These are phyloP conservation scores for Teunomyces kruisii DNA, from an alignment of 805 yeast genomes.

Conservation along the genomic window DNA sequence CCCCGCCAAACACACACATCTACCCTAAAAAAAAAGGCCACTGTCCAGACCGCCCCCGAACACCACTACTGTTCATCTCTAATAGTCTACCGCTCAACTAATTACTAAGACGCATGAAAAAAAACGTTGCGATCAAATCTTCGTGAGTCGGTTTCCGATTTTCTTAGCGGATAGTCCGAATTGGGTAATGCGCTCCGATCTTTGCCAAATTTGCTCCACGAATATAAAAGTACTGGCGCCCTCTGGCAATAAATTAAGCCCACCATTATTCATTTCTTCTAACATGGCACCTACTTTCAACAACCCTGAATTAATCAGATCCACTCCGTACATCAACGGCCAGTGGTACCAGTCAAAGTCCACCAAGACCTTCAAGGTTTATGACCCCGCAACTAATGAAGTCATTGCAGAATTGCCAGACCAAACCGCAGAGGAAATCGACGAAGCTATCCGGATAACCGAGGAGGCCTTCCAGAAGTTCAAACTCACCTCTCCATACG, in stretches of 20 bases:
- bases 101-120: too few species aligned
- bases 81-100: too few species aligned
- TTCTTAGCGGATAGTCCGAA: slow-evolving; percentile 1
- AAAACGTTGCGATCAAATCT: too few species aligned
- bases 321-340: slow-evolving; percentile 39
- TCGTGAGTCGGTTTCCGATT: not conserved
- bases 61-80: too few species aligned
- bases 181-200: slow-evolving; percentile 6
- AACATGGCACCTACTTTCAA: slow-evolving; percentile 24
- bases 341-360: slow-evolving; percentile 39
- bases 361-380: slow-evolving; percentile 35
- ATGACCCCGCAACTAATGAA: slow-evolving; percentile 42
- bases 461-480: slow-evolving; percentile 44
- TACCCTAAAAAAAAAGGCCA: too few species aligned
- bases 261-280: not conserved
- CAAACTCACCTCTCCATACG: slow-evolving; percentile 48
- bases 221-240: not conserved
- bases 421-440: slow-evolving; percentile 43
- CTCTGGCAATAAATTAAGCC: not conserved
- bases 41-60: too few species aligned
- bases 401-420: slow-evolving; percentile 41
- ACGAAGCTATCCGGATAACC: slow-evolving; percentile 49
- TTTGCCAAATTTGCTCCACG: not conserved
- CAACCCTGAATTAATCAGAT: slow-evolving; percentile 33
- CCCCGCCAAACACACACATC: too few species aligned